Evolutionary conservation across 108 stramenopile species (phyloP), one percentile per base, ranked within the genome.

Genomic region (Conticribra weissflogii): DNA sequence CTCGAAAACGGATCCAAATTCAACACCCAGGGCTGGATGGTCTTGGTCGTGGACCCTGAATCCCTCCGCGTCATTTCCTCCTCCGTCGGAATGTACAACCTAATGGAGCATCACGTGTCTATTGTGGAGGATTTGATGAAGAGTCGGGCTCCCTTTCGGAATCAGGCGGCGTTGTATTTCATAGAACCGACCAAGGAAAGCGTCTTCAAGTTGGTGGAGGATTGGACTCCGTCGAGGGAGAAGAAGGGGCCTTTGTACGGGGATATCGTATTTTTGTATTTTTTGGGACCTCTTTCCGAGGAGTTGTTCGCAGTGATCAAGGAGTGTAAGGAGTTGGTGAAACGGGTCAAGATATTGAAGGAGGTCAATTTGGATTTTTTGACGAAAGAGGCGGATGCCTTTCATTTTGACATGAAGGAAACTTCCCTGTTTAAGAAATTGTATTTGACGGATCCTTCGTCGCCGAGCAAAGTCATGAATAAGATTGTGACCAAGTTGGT

Each of bases 341-440:
- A 91, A 48, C 81, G 96, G 12, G 47, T 98, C 56, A 96, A 92
- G 78, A 87, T 81, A 30, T 77, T 95, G 53, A 63, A 71, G 16
- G 98, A 99, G 79, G 82, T 98, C 41, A 98, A 97, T 75, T 65
- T 98, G 18, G 91, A 98, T 77, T 99, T 96, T 75, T 76, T 99
- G 68, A 84, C 92, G 30, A 83, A 90, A 65, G 97, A 98, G 72
- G 74, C 83, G 9, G 76, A 90, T 30, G 85, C 95, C 4, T 99
- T 92, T 71, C 88, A 91, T 68, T 84, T 99, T 36, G 96, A 97
- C 70, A 90, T 96, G 79, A 62, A 69, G 23, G 60, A 78, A 19
- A 32, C 81, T 47, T 78, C 71, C 14, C 29, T 81, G n/a, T 94
- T 88, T 69, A 47, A 71, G 15, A 28, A 64, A 2, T 57, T 86